Conservation (phyloP, 2,329 filamentous ascomycete species). For the Clonostachys sp. region DNA sequence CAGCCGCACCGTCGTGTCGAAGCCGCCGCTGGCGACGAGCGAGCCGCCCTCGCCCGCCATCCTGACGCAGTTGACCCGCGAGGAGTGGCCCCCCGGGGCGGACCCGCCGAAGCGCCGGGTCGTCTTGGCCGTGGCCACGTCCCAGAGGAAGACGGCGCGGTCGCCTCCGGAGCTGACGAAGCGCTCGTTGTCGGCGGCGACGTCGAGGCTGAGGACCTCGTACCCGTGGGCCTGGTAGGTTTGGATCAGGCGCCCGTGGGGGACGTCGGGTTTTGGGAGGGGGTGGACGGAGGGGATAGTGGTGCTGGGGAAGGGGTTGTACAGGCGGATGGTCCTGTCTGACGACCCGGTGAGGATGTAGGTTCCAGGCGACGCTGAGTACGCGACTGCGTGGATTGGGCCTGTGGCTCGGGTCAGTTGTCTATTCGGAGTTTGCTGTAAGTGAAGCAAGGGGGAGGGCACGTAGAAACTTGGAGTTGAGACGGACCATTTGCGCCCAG, state of each 20-base stretch:
- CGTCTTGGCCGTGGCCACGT: conserved; percentile 77
- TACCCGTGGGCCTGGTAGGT: conserved; percentile 89
- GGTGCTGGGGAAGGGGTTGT: conserved; percentile 63
- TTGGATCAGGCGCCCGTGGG: conserved; percentile 67
- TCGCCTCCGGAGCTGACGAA: conserved; percentile 90
- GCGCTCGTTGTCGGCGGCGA: conserved; percentile 71
- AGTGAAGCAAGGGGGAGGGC: background rate
- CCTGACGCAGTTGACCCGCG: conserved; percentile 71
- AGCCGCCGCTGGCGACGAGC: conserved; percentile 68
- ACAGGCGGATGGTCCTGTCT: conserved; percentile 81
- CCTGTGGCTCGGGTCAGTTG: conserved; percentile 35
- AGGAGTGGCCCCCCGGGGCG: conserved; percentile 57
- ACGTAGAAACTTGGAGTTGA: background rate
- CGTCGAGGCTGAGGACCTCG: conserved; percentile 77
- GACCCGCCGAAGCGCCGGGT: conserved; percentile 66
- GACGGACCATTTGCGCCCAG: conserved; percentile 53
- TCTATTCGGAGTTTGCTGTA: background rate
- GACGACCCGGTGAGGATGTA: conserved; percentile 83
- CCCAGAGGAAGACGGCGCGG: conserved; percentile 89
- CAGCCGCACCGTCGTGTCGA: conserved; percentile 70
- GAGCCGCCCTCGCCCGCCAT: conserved; percentile 75
- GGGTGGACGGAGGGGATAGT: conserved; percentile 16
- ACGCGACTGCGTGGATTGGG: conserved; percentile 67
- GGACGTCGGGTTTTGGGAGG: conserved; percentile 19
- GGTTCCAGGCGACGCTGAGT: conserved; percentile 67